Evolutionary conservation across 371 early-diverging fungal genomes (phyloP), one percentile per base, ranked within the genome.

Genomic region (Entomophthora muscae): DNA sequence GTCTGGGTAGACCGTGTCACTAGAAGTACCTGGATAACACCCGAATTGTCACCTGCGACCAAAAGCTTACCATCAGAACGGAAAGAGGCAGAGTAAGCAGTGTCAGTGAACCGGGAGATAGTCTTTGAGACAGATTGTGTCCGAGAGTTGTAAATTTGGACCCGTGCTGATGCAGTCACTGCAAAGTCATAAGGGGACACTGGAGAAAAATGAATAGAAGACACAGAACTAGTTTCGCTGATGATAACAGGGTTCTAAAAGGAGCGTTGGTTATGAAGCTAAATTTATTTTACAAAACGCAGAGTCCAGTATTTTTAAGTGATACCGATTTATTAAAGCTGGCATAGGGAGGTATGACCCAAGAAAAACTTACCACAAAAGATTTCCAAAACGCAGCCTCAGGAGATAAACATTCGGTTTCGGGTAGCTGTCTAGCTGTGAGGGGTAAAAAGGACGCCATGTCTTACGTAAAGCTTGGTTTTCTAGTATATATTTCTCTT

Each of bases 31-130:
- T 91, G 93, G 29, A 97, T 84, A 31, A 85, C 67, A 52, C 94
- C 94, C 13, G 86, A 79, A 31, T 82, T 89, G 78, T 95, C 96
- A 67, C 95, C 95, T 32, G 93, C 95, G 26, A 90, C 88, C 21
- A 97, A 66, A 58, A 97, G 76, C 73, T 88, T 87, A 30, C 94
- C 94, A 69, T 97, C 96, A 22, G 77, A 73, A 57, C 97, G 77
- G 66, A 89, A 84, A 57, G 77, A 78, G 53, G 81, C 92, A 59
- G 84, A 81, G 69, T 84, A 87, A 23, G 89, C 97, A 5, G 83
- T 76, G 66, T 90, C 92, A 71, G 83, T 86, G 73, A 97, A 95
- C 62, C 95, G 83, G 55, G 91, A 83, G 66, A 95, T 84, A 10
- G 91, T 84, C 75, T 89, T 89, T 69, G 86, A 88, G 57, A 86